Percentiles rank a stretch among this genome's conserved stretches.
Conservation (phyloP, 1,139 yeast species). For the Yamadazyma buinensis region DNA sequence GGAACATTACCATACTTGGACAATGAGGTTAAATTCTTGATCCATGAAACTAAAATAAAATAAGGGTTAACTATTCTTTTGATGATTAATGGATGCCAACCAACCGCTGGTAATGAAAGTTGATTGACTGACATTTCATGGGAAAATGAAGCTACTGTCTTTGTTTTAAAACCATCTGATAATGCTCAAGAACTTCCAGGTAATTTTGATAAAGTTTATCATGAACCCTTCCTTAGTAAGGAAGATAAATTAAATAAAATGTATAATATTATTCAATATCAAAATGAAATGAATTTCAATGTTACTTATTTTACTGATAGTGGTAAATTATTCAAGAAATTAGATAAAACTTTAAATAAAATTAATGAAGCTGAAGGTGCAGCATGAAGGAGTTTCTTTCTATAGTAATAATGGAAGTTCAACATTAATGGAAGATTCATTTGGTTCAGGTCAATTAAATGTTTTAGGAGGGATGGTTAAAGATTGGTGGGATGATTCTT, state of each 20-base stretch:
- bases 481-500: slow-evolving; percentile 93
- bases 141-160: slow-evolving; percentile 50
- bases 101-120: slow-evolving; percentile 66
- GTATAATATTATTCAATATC: slow-evolving; percentile 48
- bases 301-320: slow-evolving; percentile 47
- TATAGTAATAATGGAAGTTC: slow-evolving; percentile 46
- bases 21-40: slow-evolving; percentile 60
- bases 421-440: slow-evolving; percentile 69
- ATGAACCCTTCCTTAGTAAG: slow-evolving; percentile 47
- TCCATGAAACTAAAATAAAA: slow-evolving; percentile 72
- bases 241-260: slow-evolving; percentile 40
- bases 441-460: slow-evolving; percentile 70
- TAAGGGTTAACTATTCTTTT: slow-evolving; percentile 69
- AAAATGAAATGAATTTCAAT: slow-evolving; percentile 49
- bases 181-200: slow-evolving; percentile 67
- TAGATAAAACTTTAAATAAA: slow-evolving; percentile 52
- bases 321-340: slow-evolving; percentile 47
- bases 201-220: slow-evolving; percentile 50
- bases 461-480: slow-evolving; percentile 74
- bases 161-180: slow-evolving; percentile 65
- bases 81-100: slow-evolving; percentile 79
- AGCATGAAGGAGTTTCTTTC: slow-evolving; percentile 47
- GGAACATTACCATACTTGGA: slow-evolving; percentile 81
- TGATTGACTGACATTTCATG: slow-evolving; percentile 63
- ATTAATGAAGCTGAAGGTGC: slow-evolving; percentile 86